A percentile compares a stretch with the other conserved stretches of the same genome.
phyloP scores from a whole-genome alignment of 1,139 yeast genomes.

The Sporopachydermia cereana region DNA sequence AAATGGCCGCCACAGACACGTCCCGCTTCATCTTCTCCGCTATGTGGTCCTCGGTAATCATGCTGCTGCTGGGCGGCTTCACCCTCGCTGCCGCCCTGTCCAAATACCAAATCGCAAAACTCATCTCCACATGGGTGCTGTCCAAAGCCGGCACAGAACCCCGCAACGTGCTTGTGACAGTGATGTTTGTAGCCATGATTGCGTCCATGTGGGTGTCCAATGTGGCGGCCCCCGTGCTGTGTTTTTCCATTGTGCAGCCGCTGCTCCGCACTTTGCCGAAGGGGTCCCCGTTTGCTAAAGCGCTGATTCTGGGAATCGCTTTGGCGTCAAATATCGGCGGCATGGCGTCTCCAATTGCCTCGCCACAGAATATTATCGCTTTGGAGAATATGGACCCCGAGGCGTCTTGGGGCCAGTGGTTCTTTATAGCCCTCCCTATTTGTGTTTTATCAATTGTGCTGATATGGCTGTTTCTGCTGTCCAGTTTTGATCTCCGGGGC shows the following conservation, averaged over 20 bases:
- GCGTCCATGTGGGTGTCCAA: conserved; percentile 94
- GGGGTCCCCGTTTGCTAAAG: conserved; percentile 66
- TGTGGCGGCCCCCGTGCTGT: conserved; percentile 91
- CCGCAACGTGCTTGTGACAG: conserved; percentile 55
- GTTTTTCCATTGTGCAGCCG: conserved; percentile 85
- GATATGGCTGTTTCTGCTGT: conserved; percentile 60
- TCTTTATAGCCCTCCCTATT: conserved; percentile 75
- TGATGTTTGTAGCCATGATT: conserved; percentile 77
- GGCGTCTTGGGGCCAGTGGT: conserved; percentile 96
- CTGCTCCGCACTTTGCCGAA: conserved; percentile 72
- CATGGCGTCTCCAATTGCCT: conserved; percentile 92
- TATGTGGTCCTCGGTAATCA: conserved; percentile 93
- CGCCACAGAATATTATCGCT: conserved; percentile 90
- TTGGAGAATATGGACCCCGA: conserved; percentile 77
- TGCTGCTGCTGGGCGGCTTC: conserved; percentile 84
- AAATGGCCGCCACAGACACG: conserved; percentile 56
- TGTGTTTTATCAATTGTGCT: conserved; percentile 46
- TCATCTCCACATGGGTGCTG: conserved; percentile 68
- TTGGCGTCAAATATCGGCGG: conserved; percentile 89
- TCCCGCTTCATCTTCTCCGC: conserved; percentile 66
- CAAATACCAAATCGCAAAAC: conserved; percentile 79
- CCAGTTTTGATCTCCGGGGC: conserved; percentile 51
- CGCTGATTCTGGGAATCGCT: conserved; percentile 81
- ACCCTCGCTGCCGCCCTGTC: conserved; percentile 90
- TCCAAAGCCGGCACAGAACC: conserved; percentile 84